Evolutionary conservation across 2,329 filamentous ascomycete genomes (phyloP), one percentile per base, ranked within the genome.

Genomic region (Macrophomina pseudophaseolina): DNA sequence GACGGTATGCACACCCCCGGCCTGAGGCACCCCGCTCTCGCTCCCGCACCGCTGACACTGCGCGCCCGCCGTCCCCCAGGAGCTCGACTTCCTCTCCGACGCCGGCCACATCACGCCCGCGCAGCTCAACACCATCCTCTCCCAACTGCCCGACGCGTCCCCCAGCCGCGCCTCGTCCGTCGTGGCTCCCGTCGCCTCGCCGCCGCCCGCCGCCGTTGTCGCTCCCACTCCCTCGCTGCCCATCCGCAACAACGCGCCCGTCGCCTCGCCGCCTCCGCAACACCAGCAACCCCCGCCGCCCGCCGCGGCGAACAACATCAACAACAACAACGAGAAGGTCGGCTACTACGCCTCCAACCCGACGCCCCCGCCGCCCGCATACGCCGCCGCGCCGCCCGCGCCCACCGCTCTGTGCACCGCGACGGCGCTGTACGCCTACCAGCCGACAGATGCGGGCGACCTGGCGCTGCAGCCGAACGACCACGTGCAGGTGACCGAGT

Each of bases 71-170:
- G 68, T 76, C 69, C 38, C 18, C 18, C 71, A 97, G 94, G 94
- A 97, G 82, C 91, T 97, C 68, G 93, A 97, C 80, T 91, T 89
- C 72, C 91, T 98, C 68, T 87, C 92, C 71, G 94, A 97, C 78
- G 88, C 91, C 74, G 90, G 90, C 71, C 85, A 94, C 74, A 92
- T 98, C 77, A 88, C 86, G 69, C 89, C 91, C 68, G 82, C 88
- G 66, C 88, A 90, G 75, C 93, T 94, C 76, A 90, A 92, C 74
- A 86, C 85, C 62, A 92, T 97, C 77, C 85, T 90, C 74, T 81
- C 84, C 70, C 86, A 91, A 73, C 89, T 98, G 38, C 94, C 94
- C 81, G 85, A 70, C 91, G 93, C 75, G 87, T 87, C 16, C 82
- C 87, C 23, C 83, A 91, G 49, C 52, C 35, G 42, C 66, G n/a